Evolutionary conservation across 1,284 basidiomycete species (phyloP), one percentile per base, ranked within the genome.

Genomic region (Wolfiporia cocos): DNA sequence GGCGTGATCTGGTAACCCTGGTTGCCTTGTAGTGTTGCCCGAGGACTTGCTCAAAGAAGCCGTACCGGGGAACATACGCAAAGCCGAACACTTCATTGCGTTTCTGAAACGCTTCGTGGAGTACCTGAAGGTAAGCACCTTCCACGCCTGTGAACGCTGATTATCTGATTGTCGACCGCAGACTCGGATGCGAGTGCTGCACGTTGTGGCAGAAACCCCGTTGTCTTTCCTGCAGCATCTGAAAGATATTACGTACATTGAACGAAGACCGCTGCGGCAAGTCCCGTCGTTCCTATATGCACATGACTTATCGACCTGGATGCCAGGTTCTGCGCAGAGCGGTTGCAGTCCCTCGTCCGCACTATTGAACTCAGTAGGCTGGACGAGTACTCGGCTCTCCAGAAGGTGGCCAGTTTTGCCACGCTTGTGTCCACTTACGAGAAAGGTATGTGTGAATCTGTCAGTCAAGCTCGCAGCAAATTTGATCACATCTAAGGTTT

Each of bases 121-220:
- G 67, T 99, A 99, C 61, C 77, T 99, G 48, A 99, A 99, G 76
- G 92, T 90, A 66, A 30, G 34, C 19, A 9, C 5, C 12, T 18
- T 23, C 34, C 18, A 15, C 12, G 19, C 15, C 30, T n/a, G n/a
- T n/a, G n/a, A 23, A 33, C 22, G 33, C 19, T 26, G 37, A 29
- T 22, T 38, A 22, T 41, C 46, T 47, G 31, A 46, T 50, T 55
- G 37, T 34, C 29, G 11, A 32, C 11, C 31, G 23, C 49, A 94
- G 91, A 99, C 96, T 6, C 80, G 96, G 38, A 99, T 99, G 95
- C 82, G 96, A 36, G 96, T 99, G 11, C 71, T 99, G 19, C 96
- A 99, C 60, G 96, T 99, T 48, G 96, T 99, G 7, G 96, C 96
- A n/a, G 96, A 99, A 64, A 99, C 96, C 3, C 96, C 96, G 0